A percentile compares a stretch with the other conserved stretches of the same genome.
These are phyloP conservation scores for Penicillium brevicompactum DNA, from an alignment of 2,329 filamentous ascomycete species.

Conservation along the genomic window DNA sequence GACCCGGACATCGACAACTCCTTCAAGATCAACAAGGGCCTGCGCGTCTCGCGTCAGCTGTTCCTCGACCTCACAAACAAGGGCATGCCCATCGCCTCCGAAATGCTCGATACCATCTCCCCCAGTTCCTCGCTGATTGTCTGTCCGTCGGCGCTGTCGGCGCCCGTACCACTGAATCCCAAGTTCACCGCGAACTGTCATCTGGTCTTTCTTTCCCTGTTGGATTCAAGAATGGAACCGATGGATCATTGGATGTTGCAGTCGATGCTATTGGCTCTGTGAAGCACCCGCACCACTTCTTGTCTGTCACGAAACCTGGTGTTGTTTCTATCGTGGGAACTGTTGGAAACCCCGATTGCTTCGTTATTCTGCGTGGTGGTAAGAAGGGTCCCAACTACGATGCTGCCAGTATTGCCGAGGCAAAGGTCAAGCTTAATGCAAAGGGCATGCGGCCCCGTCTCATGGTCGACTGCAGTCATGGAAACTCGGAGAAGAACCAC, in stretches of 20 bases:
- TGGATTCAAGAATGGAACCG: constrained; percentile 99
- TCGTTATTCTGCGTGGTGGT: constrained; percentile 90
- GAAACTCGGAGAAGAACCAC: constrained; percentile 94
- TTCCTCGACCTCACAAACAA: constrained; percentile 88
- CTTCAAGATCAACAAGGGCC: constrained; percentile 98
- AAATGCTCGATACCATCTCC: constrained; percentile 98
- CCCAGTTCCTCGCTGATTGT: constrained; percentile 92
- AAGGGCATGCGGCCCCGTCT: constrained; percentile 74
- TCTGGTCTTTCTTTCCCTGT: constrained; percentile 95
- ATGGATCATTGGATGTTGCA: constrained; percentile 84
- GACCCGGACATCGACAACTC: constrained; percentile 98
- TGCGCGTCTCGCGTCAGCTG: constrained; percentile 82
- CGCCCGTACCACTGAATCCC: constrained; percentile 93
- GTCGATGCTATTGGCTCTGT: constrained; percentile 96
- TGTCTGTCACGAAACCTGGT: constrained; percentile 95
- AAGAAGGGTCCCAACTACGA: constrained; percentile 95
- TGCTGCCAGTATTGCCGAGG: constrained; percentile 76
- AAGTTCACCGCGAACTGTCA: constrained; percentile 91
- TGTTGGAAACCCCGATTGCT: constrained; percentile 93
- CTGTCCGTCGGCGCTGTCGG: constrained; percentile 91
- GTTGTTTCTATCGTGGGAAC: constrained; percentile 94
- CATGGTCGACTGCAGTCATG: constrained; percentile 98
- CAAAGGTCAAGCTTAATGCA: constrained; percentile 76
- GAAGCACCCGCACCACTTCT: constrained; percentile 90
- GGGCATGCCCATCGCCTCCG: constrained; percentile 94